These are phyloP conservation scores for Neurospora sp. DNA, from an alignment of 495 filamentous ascomycete species.

Conservation along the genomic window DNA sequence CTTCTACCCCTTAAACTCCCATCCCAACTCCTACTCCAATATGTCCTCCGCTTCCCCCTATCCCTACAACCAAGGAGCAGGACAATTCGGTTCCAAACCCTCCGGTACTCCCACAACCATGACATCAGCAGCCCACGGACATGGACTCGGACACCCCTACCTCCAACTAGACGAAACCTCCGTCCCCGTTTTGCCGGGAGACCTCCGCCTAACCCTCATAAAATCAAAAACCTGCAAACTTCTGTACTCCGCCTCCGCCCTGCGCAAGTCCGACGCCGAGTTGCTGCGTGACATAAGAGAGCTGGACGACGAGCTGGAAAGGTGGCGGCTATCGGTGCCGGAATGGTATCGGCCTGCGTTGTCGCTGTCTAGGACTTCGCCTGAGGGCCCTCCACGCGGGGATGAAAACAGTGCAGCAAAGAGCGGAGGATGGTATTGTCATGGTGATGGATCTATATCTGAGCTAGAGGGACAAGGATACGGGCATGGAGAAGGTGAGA, in stretches of 20 bases:
- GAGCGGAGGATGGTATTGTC: not conserved
- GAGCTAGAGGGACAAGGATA: not conserved
- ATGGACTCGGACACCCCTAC: slow-evolving; percentile 4
- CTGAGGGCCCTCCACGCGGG: too few species aligned
- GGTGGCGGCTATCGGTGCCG: slow-evolving; percentile 40
- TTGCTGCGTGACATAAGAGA: slow-evolving; percentile 42
- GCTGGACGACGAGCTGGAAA: slow-evolving; percentile 42
- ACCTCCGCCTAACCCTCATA: slow-evolving; percentile 40
- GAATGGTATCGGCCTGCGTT: slow-evolving; percentile 32
- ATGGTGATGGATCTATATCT: not conserved
- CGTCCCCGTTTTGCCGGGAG: slow-evolving; percentile 36
- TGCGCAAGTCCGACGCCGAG: slow-evolving; percentile 43
- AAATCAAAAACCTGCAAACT: slow-evolving; percentile 39
- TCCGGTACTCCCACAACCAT: not conserved
- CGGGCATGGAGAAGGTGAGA: not conserved
- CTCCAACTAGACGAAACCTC: slow-evolving; percentile 12
- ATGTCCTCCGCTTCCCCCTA: not conserved
- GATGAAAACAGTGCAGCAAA: not conserved
- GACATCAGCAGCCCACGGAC: slow-evolving; percentile 6
- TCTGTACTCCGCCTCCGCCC: slow-evolving; percentile 36
- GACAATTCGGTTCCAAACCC: not conserved
- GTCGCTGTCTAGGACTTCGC: slow-evolving; percentile 26
- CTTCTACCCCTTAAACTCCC: not conserved
- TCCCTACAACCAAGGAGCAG: not conserved
- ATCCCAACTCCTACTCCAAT: not conserved